Evolutionary conservation across 805 yeast genomes (phyloP), one percentile per base, ranked within the genome.

Genomic region (Lachancea dasiensis): DNA sequence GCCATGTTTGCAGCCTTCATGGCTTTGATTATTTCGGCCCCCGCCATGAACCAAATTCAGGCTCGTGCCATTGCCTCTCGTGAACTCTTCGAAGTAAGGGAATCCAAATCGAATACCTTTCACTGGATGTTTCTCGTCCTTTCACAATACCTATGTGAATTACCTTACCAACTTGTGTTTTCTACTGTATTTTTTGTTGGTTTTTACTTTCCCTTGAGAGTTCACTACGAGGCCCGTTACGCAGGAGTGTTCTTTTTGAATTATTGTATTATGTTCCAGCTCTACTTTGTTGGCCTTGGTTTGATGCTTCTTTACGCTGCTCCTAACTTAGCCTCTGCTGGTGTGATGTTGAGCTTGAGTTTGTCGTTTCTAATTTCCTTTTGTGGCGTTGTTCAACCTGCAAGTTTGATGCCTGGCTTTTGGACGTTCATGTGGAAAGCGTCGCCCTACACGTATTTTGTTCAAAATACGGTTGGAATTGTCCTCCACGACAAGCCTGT

Each of bases 391-490:
- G 65, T 79, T 42, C 85, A 79, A 51, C 75, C 78, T 13, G 62
- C 62, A 5, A 27, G 44, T 3, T 61, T 68, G 37, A 72, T 83
- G 79, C 92, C 94, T 9, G 78, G 84, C 1, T 85, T 85, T 67
- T 85, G 94, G 94, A 77, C 73, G 32, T 85, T 81, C 57, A 81
- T 85, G 87, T 79, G 82, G 73, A 73, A 81, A 48, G 69, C 68
- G 15, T 79, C 85, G 18, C 94, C 83, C 7, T 72, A 72, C 60
- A 81, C 90, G 1, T 85, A 85, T 54, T 74, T 80, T 56, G 65
- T 84, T 41, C 77, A 75, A 45, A 67, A 75, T 36, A 65, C 81
- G 44, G 64, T 78, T 30, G 67, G 63, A 18, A 61, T 55, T 21
- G 67, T 70, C 36, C 62, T 70, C 48, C 79, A 79, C 46, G 70